Evolutionary conservation across 371 early-diverging fungal genomes (phyloP).

Genomic region (Actinomortierella wolfii): DNA sequence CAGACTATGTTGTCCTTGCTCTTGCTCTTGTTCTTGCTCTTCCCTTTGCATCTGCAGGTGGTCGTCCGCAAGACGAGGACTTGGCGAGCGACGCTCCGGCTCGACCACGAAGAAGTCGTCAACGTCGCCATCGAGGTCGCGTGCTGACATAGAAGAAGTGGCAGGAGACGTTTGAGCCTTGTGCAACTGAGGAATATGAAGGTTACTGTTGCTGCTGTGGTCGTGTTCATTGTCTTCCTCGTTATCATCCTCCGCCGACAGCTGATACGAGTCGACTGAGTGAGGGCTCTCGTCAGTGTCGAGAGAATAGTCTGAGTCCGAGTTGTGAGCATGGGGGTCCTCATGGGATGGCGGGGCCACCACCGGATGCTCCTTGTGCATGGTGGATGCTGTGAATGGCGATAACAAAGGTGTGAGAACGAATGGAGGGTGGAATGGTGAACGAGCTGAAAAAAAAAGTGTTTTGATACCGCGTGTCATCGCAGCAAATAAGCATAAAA

Average conservation of each 20-base stretch:
- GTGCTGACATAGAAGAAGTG: not conserved
- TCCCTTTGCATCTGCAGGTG: not conserved
- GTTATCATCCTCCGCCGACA: constrained; percentile 9
- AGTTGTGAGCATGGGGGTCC: constrained; percentile 16
- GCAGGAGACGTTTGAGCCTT: too few species aligned
- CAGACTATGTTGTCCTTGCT: not conserved
- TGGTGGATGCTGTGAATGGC: not conserved
- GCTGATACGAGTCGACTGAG: constrained; percentile 29
- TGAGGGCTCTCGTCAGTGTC: constrained; percentile 23
- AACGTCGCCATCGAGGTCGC: constrained; percentile 3
- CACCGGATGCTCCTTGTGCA: too few species aligned
- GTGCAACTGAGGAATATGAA: not conserved
- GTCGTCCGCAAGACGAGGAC: not conserved
- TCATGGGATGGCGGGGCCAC: not conserved
- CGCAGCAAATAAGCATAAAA: too few species aligned
- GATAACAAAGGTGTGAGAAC: not conserved
- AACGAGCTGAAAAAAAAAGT: constrained; percentile 5
- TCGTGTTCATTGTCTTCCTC: not conserved
- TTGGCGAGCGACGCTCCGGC: not conserved
- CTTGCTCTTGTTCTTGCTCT: not conserved
- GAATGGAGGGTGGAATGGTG: not conserved
- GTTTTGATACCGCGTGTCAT: not conserved
- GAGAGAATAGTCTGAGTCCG: constrained; percentile 32
- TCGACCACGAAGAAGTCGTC: constrained; percentile 34
- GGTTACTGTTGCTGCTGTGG: constrained; percentile 11